These are phyloP conservation scores for Stagonosporopsis vannaccii DNA, from an alignment of 2,329 filamentous ascomycete species.

Conservation along the genomic window DNA sequence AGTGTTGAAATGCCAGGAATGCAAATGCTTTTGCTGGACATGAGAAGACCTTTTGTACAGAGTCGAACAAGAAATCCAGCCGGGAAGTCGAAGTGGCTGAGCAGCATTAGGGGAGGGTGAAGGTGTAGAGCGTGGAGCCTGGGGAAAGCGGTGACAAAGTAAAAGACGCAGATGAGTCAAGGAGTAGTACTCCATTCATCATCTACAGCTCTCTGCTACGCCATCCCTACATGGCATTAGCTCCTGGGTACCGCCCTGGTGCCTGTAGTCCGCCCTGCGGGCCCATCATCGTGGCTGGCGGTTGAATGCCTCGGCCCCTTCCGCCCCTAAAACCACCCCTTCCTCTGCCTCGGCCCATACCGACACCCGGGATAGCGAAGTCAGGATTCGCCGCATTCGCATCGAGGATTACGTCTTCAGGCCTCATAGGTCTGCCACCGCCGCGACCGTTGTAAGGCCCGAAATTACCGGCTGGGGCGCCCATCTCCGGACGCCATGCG, in stretches of 20 bases:
- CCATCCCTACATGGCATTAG: slow-evolving; percentile 39
- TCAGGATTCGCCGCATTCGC: slow-evolving; percentile 74
- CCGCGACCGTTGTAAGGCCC: slow-evolving; percentile 40
- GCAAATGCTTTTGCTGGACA: slow-evolving; percentile 1
- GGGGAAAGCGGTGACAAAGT: background rate
- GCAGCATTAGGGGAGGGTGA: background rate
- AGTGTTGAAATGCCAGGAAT: slow-evolving; percentile 4
- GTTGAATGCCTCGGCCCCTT: slow-evolving; percentile 42
- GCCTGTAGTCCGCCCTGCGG: slow-evolving; percentile 37
- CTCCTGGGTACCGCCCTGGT: slow-evolving; percentile 45
- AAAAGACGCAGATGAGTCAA: background rate
- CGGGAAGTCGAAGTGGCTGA: background rate
- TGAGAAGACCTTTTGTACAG: slow-evolving; percentile 14
- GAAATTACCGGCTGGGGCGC: slow-evolving; percentile 49
- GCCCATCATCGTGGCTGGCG: slow-evolving; percentile 36
- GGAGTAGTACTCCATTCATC: background rate
- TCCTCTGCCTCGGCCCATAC: slow-evolving; percentile 43
- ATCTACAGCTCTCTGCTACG: slow-evolving; percentile 1
- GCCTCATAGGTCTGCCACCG: slow-evolving; percentile 54
- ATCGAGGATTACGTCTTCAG: slow-evolving; percentile 76
- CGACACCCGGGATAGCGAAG: slow-evolving; percentile 72
- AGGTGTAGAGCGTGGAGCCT: background rate
- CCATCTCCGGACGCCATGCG: slow-evolving; percentile 71
- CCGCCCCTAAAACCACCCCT: slow-evolving; percentile 43
- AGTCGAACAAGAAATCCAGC: background rate